Base-by-base conservation (phyloP, 2,329 filamentous ascomycete genomes). In the Cladosporium cucumerinum region DNA sequence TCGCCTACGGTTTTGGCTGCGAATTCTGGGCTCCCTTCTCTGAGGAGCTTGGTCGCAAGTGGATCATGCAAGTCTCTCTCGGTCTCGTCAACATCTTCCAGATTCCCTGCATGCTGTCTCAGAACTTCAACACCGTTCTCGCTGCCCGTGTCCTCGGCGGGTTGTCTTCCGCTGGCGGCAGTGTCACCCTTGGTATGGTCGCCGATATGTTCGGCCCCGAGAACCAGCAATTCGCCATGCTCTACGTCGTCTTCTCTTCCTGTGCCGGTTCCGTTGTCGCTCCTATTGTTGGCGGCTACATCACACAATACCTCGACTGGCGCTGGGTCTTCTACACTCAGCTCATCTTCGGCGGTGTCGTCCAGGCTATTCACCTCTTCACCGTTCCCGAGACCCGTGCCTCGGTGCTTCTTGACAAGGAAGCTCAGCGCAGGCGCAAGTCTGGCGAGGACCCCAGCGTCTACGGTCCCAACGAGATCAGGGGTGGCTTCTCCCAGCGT, bases 291-390 rank as follows among this genome's bases (percentile, higher is more conserved):
- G 74, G 73, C 23, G 74, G 74, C 26, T 73, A 73, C 66, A 72
- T 76, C 61, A 68, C 69, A 46, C 54, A 68, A 21, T 72, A 72
- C 67, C 83, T 87, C 5, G 73, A 85, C 25, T 95, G 91, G 91
- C 84, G 85, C 69, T 93, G 89, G 89, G 86, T 84, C 63, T 93
- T 94, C 74, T 95, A 92, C 91, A 90, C 94, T 66, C 90, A 93
- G 76, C 84, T 94, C 68, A 92, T 93, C 69, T 87, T 94, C 61
- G 91, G 91, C 21, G 88, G 78, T 10, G 64, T 94, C 93, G 3
- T 98, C 83, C 2, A 99, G 83, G 0, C 89, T 90, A 46, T 90
- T 89, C 12, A 95, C 93, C 78, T 99, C 94, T 71, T 97, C 92
- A 71, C 92, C 96, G 4, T 10, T 92, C 87, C 67, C 96, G 91